Evolutionary conservation across 139 green algal genomes (phyloP), one percentile per base, ranked within the genome.

Genomic region (Chlamydomonas applanata): DNA sequence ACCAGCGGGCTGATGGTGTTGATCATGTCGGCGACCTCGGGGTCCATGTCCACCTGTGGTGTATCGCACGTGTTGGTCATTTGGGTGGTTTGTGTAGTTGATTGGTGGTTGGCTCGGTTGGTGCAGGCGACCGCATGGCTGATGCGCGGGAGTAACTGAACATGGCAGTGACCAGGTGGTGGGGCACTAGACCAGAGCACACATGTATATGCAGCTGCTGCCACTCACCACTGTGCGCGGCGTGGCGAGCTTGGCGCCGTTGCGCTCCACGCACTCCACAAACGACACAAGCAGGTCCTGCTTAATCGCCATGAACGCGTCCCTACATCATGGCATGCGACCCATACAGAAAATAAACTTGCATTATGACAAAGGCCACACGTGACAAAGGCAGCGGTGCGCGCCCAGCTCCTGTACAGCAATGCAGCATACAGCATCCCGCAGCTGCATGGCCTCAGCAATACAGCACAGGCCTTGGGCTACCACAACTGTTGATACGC

Each of bases 241-340:
- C 65, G 77, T 73, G 20, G 92, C 88, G 60, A 97, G 83, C 71
- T 86, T 83, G 33, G 90, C 92, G 19, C 89, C 86, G 74, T 96
- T 94, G 44, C 89, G 79, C 73, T 94, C 82, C 52, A 95, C 89
- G 59, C 89, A 94, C 83, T 96, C 91, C 25, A 93, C 72, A 64
- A 87, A 87, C 0, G 90, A 87, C 44, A 95, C 82, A 81, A 95
- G 80, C 78, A 95, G 79, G 83, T 95, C 90, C 79, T 96, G 90
- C 83, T 94, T 95, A 34, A 92, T 83, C 30, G 89, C 83, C 90
- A 96, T 95, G 89, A 94, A 96, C 3, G 89, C 87, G 76, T 96
- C 91, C 30, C 88, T 73, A n/a, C 54, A n/a, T n/a, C 74, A 64
- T 93, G 17, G 46, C 46, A 14, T 24, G 46, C 46, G 17, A 56